Evolutionary conservation across 495 filamentous ascomycete species (phyloP).

Genomic region (Penicillium taxi): DNA sequence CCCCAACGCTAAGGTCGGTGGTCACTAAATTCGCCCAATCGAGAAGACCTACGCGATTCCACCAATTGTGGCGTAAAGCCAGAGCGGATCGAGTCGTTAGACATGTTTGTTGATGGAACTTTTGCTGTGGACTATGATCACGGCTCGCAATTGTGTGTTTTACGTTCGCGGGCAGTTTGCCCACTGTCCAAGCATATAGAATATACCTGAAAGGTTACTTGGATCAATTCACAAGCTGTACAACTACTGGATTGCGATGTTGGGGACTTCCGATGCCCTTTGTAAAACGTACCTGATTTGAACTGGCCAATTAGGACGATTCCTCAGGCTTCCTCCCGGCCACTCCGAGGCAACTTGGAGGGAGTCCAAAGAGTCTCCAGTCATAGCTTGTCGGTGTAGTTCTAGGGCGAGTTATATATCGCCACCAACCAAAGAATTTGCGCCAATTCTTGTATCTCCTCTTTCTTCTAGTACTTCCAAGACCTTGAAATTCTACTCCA

Average conservation of each 20-base stretch:
- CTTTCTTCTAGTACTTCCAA: too few relatives aligned
- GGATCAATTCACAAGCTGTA: slow-evolving; percentile 43
- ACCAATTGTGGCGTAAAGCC: slow-evolving; percentile 8
- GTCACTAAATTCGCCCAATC: slow-evolving; percentile 30
- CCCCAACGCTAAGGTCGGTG: slow-evolving; percentile 52
- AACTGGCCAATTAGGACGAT: too few relatives aligned
- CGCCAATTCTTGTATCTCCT: too few relatives aligned
- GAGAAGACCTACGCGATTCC: slow-evolving; percentile 14
- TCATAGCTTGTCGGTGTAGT: too few relatives aligned
- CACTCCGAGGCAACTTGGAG: neutral
- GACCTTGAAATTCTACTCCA: too few relatives aligned
- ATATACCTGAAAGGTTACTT: slow-evolving; percentile 29
- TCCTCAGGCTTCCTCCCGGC: too few relatives aligned
- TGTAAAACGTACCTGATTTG: too few relatives aligned
- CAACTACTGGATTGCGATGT: slow-evolving; percentile 19
- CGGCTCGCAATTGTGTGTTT: slow-evolving; percentile 19
- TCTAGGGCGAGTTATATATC: too few relatives aligned
- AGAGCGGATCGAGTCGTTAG: slow-evolving; percentile 10
- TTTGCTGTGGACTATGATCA: slow-evolving; percentile 13
- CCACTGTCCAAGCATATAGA: slow-evolving; percentile 41
- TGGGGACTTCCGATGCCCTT: neutral
- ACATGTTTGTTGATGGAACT: slow-evolving; percentile 11
- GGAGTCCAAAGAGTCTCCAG: too few relatives aligned
- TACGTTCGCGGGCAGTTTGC: slow-evolving; percentile 29
- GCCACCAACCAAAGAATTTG: too few relatives aligned